Percentiles rank a stretch among this genome's conserved stretches.
These are phyloP conservation scores for Saccharomycopsis schoenii DNA, from an alignment of 805 yeast genomes.

Conservation along the genomic window DNA sequence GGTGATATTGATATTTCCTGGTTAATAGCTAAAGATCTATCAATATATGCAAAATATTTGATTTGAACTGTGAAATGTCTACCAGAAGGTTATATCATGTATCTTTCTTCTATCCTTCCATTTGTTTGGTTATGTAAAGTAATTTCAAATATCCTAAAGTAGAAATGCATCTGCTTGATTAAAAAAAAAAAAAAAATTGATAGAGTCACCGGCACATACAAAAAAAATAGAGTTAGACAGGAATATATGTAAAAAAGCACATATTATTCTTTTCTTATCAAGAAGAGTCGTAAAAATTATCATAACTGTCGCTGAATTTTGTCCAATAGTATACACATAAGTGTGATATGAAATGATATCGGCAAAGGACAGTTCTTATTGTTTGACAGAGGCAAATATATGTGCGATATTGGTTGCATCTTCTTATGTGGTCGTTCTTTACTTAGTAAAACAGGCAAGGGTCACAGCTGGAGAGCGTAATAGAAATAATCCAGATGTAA, in stretches of 20 bases:
- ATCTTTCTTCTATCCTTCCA: too few species aligned
- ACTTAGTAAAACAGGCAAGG: constrained; percentile 2
- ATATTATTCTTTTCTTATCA: too few species aligned
- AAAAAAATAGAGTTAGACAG: neutral
- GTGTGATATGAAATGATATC: neutral
- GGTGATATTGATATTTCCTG: too few species aligned
- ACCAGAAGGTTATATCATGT: too few species aligned
- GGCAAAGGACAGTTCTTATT: neutral
- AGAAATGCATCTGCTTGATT: neutral
- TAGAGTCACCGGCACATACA: neutral
- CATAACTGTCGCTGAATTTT: too few species aligned
- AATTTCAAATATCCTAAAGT: neutral
- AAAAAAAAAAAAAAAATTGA: neutral
- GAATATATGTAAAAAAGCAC: neutral
- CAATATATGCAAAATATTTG: too few species aligned
- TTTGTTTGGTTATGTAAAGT: too few species aligned
- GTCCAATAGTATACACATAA: neutral
- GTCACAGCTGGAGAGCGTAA: neutral
- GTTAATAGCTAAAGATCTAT: too few species aligned
- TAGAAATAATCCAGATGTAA: constrained; percentile 4
- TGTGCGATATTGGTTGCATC: constrained; percentile 2
- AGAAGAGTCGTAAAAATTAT: too few species aligned
- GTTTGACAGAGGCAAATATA: neutral
- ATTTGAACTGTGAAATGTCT: too few species aligned
- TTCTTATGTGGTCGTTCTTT: constrained; percentile 9